These are phyloP conservation scores for Colletotrichum ledebouriae DNA, from an alignment of 2,329 filamentous ascomycete species.

Conservation along the genomic window DNA sequence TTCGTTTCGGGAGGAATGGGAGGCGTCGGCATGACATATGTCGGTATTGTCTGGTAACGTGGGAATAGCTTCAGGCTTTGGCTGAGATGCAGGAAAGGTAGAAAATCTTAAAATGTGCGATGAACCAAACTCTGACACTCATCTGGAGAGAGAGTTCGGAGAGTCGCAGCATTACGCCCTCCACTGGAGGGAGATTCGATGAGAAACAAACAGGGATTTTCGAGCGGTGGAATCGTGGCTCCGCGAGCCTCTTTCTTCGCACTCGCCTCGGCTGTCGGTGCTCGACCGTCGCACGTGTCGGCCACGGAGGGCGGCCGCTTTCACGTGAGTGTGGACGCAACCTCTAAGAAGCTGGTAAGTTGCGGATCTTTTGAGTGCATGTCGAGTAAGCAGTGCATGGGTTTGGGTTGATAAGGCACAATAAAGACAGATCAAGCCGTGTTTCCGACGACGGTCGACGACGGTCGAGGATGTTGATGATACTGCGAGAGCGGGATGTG, in stretches of 20 bases:
- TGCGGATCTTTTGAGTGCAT: background rate
- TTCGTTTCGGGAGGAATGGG: conserved; percentile 7
- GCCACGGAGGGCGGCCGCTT: background rate
- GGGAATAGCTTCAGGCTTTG: conserved; percentile 29
- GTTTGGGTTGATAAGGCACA: background rate
- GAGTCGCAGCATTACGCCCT: background rate
- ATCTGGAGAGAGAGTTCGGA: conserved; percentile 6
- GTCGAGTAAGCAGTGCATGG: conserved; percentile 4
- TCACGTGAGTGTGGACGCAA: conserved; percentile 27
- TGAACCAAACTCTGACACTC: conserved; percentile 33
- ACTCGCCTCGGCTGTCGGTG: conserved; percentile 37
- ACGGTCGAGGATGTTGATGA: conserved; percentile 10
- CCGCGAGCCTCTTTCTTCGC: conserved; percentile 17
- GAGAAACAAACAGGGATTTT: conserved; percentile 18
- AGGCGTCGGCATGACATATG: conserved; percentile 30
- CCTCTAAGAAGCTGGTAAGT: background rate
- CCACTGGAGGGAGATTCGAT: background rate
- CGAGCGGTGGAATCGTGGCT: conserved; percentile 7
- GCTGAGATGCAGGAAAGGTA: background rate
- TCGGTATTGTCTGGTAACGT: conserved; percentile 22
- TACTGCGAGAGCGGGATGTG: conserved; percentile 15
- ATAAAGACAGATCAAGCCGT: conserved; percentile 16
- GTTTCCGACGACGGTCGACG: conserved; percentile 18
- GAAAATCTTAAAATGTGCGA: conserved; percentile 4
- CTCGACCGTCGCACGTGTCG: conserved; percentile 27